Percentiles rank a stretch among this genome's conserved stretches.
These are phyloP conservation scores for Lachancea waltii DNA, from an alignment of 805 yeast genomes.

Conservation along the genomic window DNA sequence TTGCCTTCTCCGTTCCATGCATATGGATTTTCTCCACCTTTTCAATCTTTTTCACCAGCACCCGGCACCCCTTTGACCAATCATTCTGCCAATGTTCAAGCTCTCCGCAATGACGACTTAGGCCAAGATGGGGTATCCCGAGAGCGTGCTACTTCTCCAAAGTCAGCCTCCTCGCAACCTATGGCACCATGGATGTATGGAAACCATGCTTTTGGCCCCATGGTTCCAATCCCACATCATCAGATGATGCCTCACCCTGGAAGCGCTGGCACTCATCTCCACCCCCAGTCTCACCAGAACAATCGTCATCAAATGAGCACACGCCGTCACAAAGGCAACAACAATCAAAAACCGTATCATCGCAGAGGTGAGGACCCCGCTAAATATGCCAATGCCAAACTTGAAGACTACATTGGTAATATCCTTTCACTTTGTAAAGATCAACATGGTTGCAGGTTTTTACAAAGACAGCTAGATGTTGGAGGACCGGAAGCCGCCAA, in stretches of 20 bases:
- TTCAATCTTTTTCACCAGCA: constrained; percentile 30
- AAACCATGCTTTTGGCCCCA: constrained; percentile 25
- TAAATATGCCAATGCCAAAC: constrained; percentile 57
- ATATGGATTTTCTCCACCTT: constrained; percentile 30
- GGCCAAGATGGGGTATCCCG: constrained; percentile 1
- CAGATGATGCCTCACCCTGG: constrained; percentile 6
- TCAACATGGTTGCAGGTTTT: constrained; percentile 92
- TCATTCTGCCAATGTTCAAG: constrained; percentile 2
- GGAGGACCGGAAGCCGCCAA: constrained; percentile 58
- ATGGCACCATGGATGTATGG: constrained; percentile 32
- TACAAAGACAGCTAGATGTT: constrained; percentile 78
- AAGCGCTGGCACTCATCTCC: constrained; percentile 3
- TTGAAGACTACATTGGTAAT: constrained; percentile 64
- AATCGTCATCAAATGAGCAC: constrained; percentile 5
- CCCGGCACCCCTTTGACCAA: constrained; percentile 18
- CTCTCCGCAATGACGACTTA: background rate
- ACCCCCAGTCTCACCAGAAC: constrained; percentile 6
- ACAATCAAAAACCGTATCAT: constrained; percentile 7
- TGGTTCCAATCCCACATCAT: constrained; percentile 25
- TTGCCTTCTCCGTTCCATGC: constrained; percentile 31
- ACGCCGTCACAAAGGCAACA: constrained; percentile 20
- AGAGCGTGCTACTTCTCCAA: constrained; percentile 1
- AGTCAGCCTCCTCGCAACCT: constrained; percentile 14
- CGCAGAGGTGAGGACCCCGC: constrained; percentile 52
- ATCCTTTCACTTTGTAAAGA: constrained; percentile 83